These are phyloP conservation scores for Misopates orontium DNA, from an alignment of 257 asterid species.

Conservation along the genomic window DNA sequence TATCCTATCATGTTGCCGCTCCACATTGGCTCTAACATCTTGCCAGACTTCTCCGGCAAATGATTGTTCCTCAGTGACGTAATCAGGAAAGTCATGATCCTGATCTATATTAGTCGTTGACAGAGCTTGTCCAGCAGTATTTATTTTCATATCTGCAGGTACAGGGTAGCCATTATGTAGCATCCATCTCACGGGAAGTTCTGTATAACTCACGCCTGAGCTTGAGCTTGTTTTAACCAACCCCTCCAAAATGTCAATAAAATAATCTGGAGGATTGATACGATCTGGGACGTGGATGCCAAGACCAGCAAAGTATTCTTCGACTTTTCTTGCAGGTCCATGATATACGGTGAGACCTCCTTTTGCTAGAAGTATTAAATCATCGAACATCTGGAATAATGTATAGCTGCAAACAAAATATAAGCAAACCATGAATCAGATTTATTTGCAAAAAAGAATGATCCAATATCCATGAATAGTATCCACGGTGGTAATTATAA, in stretches of 20 bases:
- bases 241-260: constrained; percentile 63
- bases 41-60: constrained; percentile 63
- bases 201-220: constrained; percentile 44
- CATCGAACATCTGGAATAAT: constrained; percentile 51
- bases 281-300: constrained; percentile 59
- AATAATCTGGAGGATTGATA: constrained; percentile 62
- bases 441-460: not conserved
- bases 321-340: constrained; percentile 51
- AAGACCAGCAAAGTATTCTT: constrained; percentile 48
- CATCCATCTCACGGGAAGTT: constrained; percentile 69
- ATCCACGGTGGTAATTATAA: constrained; percentile 9
- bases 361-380: constrained; percentile 58
- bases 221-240: constrained; percentile 52
- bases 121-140: constrained; percentile 26
- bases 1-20: constrained; percentile 44
- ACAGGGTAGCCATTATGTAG: constrained; percentile 53
- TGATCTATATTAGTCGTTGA: constrained; percentile 21
- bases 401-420: constrained; percentile 46
- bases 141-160: constrained; percentile 49
- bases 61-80: constrained; percentile 46
- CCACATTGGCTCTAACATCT: constrained; percentile 55
- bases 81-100: constrained; percentile 29
- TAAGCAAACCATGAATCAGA: constrained; percentile 16
- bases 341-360: constrained; percentile 66
- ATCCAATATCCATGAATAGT: not conserved